Evolutionary conservation across 2,329 filamentous ascomycete genomes (phyloP).

Genomic region (Fusarium sp.): DNA sequence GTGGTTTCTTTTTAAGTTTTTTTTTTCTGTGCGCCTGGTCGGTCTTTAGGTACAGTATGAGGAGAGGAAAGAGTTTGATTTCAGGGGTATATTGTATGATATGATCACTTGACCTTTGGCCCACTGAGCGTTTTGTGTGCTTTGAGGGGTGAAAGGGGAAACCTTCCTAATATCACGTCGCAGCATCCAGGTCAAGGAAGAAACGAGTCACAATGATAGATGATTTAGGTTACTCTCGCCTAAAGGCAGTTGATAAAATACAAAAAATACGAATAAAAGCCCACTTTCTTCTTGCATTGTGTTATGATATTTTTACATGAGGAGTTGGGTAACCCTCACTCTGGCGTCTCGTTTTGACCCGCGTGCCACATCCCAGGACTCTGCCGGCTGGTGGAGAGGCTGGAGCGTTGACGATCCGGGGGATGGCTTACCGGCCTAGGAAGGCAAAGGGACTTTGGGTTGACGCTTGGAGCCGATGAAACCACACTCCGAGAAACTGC

Average conservation of each 20-base stretch:
- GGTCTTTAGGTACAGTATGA: not conserved
- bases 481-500: slow-evolving; percentile 2
- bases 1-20: not conserved
- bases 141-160: not conserved
- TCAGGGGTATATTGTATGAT: not conserved
- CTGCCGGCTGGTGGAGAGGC: not conserved
- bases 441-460: slow-evolving; percentile 4
- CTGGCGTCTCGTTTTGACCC: too few relatives aligned
- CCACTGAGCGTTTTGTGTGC: not conserved
- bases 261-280: too few relatives aligned
- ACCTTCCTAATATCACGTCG: not conserved
- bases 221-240: too few relatives aligned
- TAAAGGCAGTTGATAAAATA: too few relatives aligned
- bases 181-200: too few relatives aligned
- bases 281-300: too few relatives aligned
- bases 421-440: not conserved
- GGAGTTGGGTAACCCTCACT: too few relatives aligned
- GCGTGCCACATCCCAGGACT: not conserved
- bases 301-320: too few relatives aligned
- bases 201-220: too few relatives aligned
- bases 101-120: not conserved
- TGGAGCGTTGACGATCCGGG: not conserved
- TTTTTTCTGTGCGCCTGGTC: not conserved
- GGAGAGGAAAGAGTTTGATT: not conserved
- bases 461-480: slow-evolving; percentile 7